Conservation (phyloP, 257 asterid species). For the Haberlea rhodopensis region DNA sequence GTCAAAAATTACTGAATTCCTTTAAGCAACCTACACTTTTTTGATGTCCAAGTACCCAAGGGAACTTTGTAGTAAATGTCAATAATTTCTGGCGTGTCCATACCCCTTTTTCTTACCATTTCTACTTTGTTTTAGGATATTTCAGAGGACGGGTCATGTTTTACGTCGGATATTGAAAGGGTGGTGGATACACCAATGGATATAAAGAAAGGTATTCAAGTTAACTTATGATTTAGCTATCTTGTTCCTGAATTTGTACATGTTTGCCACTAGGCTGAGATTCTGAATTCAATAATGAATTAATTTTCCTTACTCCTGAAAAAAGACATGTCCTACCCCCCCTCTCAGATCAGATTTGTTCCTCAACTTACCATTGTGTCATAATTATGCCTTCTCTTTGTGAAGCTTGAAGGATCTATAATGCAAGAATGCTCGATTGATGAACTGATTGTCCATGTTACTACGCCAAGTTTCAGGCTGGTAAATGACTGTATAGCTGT, state of each 20-base stretch:
- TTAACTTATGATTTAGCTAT: background rate
- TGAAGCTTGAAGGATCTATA: background rate
- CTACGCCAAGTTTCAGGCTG: too few relatives aligned
- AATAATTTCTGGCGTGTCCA: background rate
- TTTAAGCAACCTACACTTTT: background rate
- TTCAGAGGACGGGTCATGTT: background rate
- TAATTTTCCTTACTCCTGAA: too few relatives aligned
- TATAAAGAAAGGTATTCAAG: background rate
- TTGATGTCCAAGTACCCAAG: background rate
- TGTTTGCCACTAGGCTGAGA: background rate
- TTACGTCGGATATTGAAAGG: background rate
- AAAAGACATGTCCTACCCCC: too few relatives aligned
- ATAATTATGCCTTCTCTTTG: background rate
- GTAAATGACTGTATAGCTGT: too few relatives aligned
- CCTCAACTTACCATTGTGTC: background rate
- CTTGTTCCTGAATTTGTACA: background rate
- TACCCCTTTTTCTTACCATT: background rate
- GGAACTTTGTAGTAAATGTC: slow-evolving; percentile 9
- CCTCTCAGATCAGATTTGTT: background rate
- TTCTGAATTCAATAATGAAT: background rate
- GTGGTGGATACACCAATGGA: background rate
- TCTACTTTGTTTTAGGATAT: background rate
- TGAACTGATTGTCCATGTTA: too few relatives aligned
- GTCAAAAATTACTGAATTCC: slow-evolving; percentile 5
- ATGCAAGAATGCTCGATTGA: too few relatives aligned